These are phyloP conservation scores for Lactarius trivialis DNA, from an alignment of 768 basidiomycete genomes.

Conservation along the genomic window DNA sequence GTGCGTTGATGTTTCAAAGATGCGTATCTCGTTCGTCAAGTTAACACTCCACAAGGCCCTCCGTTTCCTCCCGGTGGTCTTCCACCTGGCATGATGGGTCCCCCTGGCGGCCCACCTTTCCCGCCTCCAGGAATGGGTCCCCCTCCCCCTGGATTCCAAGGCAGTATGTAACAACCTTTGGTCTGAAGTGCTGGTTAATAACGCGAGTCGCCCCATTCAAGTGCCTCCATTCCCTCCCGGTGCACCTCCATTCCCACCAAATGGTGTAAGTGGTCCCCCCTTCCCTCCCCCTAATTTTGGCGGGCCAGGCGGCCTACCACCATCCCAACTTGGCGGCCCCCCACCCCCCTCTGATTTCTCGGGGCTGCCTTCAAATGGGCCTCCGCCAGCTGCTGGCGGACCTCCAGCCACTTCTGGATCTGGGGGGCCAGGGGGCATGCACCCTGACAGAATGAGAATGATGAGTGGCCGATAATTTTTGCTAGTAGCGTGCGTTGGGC, in stretches of 20 bases:
- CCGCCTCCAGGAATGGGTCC: slow-evolving; percentile 49
- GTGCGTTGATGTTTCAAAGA: slow-evolving; percentile 4
- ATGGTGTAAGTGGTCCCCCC: slow-evolving; percentile 23
- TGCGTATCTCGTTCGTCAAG: background rate
- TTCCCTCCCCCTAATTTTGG: slow-evolving; percentile 34
- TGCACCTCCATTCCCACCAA: slow-evolving; percentile 38
- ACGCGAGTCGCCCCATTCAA: background rate
- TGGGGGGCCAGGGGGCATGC: slow-evolving; percentile 59
- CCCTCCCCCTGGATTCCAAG: slow-evolving; percentile 40
- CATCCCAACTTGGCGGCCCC: slow-evolving; percentile 9
- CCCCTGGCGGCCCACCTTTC: slow-evolving; percentile 65
- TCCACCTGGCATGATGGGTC: slow-evolving; percentile 43
- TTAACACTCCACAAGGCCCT: slow-evolving; percentile 38
- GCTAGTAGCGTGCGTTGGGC: background rate
- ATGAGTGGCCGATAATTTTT: slow-evolving; percentile 36
- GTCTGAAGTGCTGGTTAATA: background rate
- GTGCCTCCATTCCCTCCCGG: slow-evolving; percentile 46
- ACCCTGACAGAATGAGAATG: slow-evolving; percentile 81
- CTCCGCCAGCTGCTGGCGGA: slow-evolving; percentile 6
- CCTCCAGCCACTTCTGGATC: slow-evolving; percentile 25
- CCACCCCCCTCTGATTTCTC: slow-evolving; percentile 24
- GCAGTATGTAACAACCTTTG: slow-evolving; percentile 34
- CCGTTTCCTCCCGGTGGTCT: slow-evolving; percentile 58
- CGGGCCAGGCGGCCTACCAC: slow-evolving; percentile 26
- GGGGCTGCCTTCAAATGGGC: slow-evolving; percentile 8